Evolutionary conservation across 2,329 filamentous ascomycete genomes (phyloP), one percentile per base, ranked within the genome.

Genomic region (Penicillium decumbens): DNA sequence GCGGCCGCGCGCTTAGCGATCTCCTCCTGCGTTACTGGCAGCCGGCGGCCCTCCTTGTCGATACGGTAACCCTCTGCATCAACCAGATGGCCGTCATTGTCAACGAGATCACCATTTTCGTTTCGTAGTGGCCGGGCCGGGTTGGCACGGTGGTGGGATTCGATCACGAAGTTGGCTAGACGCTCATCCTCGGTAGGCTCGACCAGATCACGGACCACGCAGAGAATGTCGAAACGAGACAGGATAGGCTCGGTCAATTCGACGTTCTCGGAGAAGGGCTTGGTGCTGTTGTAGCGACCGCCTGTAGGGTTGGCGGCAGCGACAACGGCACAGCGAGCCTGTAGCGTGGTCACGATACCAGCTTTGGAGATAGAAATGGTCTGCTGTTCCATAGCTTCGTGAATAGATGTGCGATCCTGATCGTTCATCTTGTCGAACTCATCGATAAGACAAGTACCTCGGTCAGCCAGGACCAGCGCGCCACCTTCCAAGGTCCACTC

Each of bases 381-480:
- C 74, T 98, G 93, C 72, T 98, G 93, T 72, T 98, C 93, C 93
- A 98, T 98, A 52, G 93, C 93, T 77, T 98, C 93, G 80, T 98
- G 93, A 61, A 98, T 98, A 6, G 90, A 95, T 1, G 93, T 97
- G 57, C 93, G 84, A 70, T 98, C 93, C 67, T 97, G 90, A 68
- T 98, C 93, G 69, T 97, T 97, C 93, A 98, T 98, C 79, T 98
- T 98, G 80, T 98, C 93, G 63, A 98, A 98, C 72, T 98, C 93
- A 64, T 98, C 93, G 55, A 98, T 98, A 27, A 98, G 78, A 65
- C 93, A 97, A 13, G 89, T 95, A 35, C 93, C 93, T 58, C 89
- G 87, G 69, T 98, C 93, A 13, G 93, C 93, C 48, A 98, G 82
- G 63, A 98, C 93, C 9, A 98, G 79, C 3, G 93, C 93, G 65